phyloP scores from a whole-genome alignment of 306 rosid species.

The Canavalia gladiata region DNA sequence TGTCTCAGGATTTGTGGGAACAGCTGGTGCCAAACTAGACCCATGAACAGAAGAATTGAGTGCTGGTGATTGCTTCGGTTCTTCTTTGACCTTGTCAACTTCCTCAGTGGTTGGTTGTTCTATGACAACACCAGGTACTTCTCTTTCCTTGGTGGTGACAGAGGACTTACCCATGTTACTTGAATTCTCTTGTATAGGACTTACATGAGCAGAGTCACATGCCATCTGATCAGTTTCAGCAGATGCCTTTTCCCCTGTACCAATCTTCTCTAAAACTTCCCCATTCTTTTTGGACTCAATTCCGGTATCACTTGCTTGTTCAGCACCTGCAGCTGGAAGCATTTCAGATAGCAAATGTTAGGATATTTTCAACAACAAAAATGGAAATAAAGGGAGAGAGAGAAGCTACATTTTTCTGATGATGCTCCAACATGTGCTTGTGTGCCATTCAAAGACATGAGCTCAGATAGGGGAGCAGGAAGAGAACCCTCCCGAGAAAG shows the following conservation, averaged over 20 bases:
- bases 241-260: slow-evolving; percentile 43
- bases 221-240: slow-evolving; percentile 40
- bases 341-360: slow-evolving; percentile 47
- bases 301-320: slow-evolving; percentile 50
- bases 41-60: slow-evolving; percentile 40
- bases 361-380: background rate
- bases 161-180: slow-evolving; percentile 42
- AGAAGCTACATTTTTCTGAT: slow-evolving; percentile 54
- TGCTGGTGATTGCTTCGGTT: slow-evolving; percentile 41
- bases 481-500: slow-evolving; percentile 42
- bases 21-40: slow-evolving; percentile 49
- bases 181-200: slow-evolving; percentile 44
- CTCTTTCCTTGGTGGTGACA: slow-evolving; percentile 46
- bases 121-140: slow-evolving; percentile 37
- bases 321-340: slow-evolving; percentile 53
- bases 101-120: slow-evolving; percentile 52
- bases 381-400: slow-evolving; percentile 25
- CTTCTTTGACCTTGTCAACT: slow-evolving; percentile 54
- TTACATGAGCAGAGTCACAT: slow-evolving; percentile 48
- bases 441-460: slow-evolving; percentile 41
- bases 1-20: slow-evolving; percentile 50
- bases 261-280: slow-evolving; percentile 44
- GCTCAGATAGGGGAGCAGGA: slow-evolving; percentile 47
- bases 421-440: slow-evolving; percentile 41
- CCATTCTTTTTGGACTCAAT: slow-evolving; percentile 42